phyloP scores from a whole-genome alignment of 768 basidiomycete species.

The Paxillus rubicundulus region DNA sequence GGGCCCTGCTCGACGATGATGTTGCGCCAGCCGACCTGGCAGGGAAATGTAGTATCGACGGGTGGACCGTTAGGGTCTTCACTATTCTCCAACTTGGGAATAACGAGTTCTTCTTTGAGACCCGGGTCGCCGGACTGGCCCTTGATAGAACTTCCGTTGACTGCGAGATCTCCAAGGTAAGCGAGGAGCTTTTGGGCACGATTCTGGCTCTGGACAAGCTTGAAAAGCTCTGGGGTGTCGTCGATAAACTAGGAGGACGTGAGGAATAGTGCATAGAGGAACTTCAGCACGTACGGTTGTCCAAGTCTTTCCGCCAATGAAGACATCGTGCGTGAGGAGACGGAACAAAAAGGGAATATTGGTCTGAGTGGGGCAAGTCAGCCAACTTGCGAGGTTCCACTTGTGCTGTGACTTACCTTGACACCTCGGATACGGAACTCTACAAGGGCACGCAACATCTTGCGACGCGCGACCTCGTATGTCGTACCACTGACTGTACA shows the following conservation, averaged over 20 bases:
- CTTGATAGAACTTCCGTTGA: conserved; percentile 98
- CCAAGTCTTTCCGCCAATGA: conserved; percentile 97
- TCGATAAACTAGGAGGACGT: conserved; percentile 80
- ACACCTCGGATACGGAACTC: conserved; percentile 99
- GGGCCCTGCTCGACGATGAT: conserved; percentile 98
- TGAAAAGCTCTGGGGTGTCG: conserved; percentile 99
- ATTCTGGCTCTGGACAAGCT: conserved; percentile 95
- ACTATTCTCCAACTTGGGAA: conserved; percentile 77
- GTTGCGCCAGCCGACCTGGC: conserved; percentile 92
- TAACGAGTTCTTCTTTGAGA: conserved; percentile 80
- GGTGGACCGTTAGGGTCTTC: conserved; percentile 72
- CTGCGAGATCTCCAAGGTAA: conserved; percentile 95
- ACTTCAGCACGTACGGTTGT: conserved; percentile 63
- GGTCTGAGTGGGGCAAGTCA: conserved; percentile 51
- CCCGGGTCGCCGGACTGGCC: conserved; percentile 95
- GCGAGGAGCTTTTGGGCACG: conserved; percentile 96
- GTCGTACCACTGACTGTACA: conserved; percentile 94
- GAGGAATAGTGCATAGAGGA: conserved; percentile 1
- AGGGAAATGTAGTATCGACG: conserved; percentile 79
- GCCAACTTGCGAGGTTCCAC: not conserved
- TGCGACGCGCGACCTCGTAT: conserved; percentile 96
- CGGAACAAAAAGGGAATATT: conserved; percentile 99
- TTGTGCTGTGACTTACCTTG: conserved; percentile 52
- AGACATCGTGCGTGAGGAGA: conserved; percentile 92
- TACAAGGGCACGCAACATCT: conserved; percentile 99